Conservation (phyloP, 2,329 filamentous ascomycete genomes). For the Cladosporium velox region DNA sequence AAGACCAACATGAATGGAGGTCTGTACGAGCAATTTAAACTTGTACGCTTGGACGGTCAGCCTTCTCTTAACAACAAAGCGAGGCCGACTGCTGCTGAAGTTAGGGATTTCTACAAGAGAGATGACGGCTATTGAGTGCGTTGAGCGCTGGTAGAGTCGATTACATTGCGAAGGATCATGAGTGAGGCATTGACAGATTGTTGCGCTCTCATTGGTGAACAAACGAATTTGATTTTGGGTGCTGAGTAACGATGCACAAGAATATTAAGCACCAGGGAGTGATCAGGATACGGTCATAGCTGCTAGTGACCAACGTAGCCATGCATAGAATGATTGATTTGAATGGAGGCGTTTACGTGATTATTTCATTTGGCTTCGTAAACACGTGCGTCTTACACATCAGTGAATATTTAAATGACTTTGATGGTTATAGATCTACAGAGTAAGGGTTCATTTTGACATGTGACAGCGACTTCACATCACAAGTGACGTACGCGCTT, state of each 20-base stretch:
- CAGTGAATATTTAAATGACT: too few species aligned
- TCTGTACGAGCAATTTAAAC: conserved; percentile 33
- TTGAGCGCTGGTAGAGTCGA: neutral
- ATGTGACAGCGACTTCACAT: neutral
- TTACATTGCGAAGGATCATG: neutral
- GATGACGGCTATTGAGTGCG: conserved; percentile 21
- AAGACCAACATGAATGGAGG: conserved; percentile 30
- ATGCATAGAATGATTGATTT: neutral
- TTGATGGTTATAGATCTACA: too few species aligned
- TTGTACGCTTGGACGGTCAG: conserved; percentile 27
- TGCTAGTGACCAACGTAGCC: neutral
- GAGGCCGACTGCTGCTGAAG: conserved; percentile 26
- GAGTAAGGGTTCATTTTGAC: neutral
- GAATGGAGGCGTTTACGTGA: too few species aligned
- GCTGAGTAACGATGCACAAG: neutral
- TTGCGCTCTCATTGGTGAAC: neutral
- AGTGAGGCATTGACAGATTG: neutral
- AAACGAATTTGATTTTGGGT: neutral
- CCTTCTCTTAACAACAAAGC: conserved; percentile 13
- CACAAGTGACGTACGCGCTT: neutral
- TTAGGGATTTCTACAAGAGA: conserved; percentile 27
- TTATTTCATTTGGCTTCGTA: too few species aligned
- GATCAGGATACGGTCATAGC: neutral
- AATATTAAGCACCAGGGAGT: neutral
- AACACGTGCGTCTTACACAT: too few species aligned